Evolutionary conservation across 306 rosid genomes (phyloP), one percentile per base, ranked within the genome.

Genomic region (Pterocarpus santalinus): DNA sequence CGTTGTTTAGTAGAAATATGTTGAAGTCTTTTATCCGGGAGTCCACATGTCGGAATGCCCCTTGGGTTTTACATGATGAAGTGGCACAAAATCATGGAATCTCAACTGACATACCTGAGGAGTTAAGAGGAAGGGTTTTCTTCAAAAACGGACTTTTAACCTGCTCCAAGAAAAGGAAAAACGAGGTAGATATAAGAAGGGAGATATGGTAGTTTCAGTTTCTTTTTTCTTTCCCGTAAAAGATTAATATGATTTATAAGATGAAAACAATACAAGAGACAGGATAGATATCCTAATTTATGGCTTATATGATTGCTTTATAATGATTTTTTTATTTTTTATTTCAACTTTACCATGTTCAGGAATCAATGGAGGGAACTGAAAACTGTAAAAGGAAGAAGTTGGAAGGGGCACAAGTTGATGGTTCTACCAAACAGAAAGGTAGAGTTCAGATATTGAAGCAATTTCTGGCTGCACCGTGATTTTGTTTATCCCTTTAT

Each of bases 11-110:
- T 86, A 89, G 97, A 81, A 88, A 81, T 73, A 72, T 89, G 64
- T 84, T 90, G 43, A 95, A 91, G 85, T 91, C 97, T 66, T 95
- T 95, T 77, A 90, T 95, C 82, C 96, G 99, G 85, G 96, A 93
- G 81, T 95, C 97, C 66, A 95, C 99, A 2, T 91, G 88, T 74
- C 91, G 96, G 73, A 91, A 89, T 86, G 92, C 87, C 74, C 99
- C 99, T 14, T 95, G 99, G 99, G 97, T 91, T 71, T 86, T 95
- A 75, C 93, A 90, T 81, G 89, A 89, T 66, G 88, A 91, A 66
- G 84, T 95, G 80, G 97, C 99, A 33, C 85, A 41, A 84, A 87
- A 81, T 66, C 88, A 93, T 82, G 96, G 96, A 81, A 91, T 93
- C 81, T 88, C 96, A 77, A 88, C 87, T 47, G 94, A 82, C 30